A percentile compares a stretch with the other conserved stretches of the same genome.
Conservation (phyloP, 2,329 filamentous ascomycete genomes). For the Magnaporthiopsis incrustans region DNA sequence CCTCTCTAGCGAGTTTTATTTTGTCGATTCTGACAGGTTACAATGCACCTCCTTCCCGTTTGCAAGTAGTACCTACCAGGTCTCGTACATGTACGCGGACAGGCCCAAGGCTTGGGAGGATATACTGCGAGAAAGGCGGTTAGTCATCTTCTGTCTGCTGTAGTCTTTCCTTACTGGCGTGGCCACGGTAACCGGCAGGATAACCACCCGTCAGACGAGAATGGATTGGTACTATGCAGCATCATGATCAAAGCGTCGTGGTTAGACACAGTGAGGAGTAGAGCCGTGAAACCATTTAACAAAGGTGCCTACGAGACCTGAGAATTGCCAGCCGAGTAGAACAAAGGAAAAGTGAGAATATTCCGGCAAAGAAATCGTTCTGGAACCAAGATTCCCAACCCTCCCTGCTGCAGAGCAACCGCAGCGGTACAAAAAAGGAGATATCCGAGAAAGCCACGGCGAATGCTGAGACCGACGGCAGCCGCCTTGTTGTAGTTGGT, state of each 20-base stretch:
- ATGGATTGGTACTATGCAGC: neutral
- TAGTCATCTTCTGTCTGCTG: too few relatives aligned
- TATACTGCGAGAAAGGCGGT: too few relatives aligned
- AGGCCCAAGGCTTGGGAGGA: too few relatives aligned
- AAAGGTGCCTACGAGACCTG: too few relatives aligned
- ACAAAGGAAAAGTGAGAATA: neutral
- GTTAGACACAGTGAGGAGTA: neutral
- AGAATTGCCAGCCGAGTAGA: neutral
- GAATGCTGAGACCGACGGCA: neutral
- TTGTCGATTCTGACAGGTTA: neutral
- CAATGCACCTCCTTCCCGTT: neutral
- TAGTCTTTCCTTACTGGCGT: too few relatives aligned
- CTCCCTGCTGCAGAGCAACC: neutral
- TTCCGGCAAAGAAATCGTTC: neutral
- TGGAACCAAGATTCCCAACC: neutral
- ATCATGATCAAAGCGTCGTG: neutral
- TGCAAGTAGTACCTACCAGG: too few relatives aligned
- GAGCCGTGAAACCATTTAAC: neutral
- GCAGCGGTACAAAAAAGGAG: too few relatives aligned
- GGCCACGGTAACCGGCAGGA: too few relatives aligned
- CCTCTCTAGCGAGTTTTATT: neutral
- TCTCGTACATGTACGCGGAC: too few relatives aligned
- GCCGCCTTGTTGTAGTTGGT: neutral
- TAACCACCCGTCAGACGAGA: too few relatives aligned
- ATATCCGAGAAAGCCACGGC: too few relatives aligned